These are phyloP conservation scores for Pseudogymnoascus sp. DNA, from an alignment of 2,329 filamentous ascomycete species.

Conservation along the genomic window DNA sequence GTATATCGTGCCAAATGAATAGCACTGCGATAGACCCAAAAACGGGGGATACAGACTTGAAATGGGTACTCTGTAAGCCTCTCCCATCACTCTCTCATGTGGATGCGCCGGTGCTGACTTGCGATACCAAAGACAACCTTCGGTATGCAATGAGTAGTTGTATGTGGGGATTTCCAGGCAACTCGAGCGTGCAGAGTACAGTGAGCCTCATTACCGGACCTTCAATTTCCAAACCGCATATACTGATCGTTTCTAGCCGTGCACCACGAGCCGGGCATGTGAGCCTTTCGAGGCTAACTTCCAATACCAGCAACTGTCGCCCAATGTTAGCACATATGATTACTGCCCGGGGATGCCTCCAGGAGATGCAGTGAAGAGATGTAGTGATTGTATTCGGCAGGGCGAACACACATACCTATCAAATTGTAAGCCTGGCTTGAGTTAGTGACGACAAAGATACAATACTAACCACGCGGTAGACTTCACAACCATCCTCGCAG, in stretches of 20 bases:
- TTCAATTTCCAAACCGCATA: neutral
- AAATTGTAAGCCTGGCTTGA: neutral
- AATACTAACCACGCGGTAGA: neutral
- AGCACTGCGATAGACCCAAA: slow-evolving; percentile 39
- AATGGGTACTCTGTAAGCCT: slow-evolving; percentile 48
- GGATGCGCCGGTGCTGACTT: neutral
- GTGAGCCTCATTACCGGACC: slow-evolving; percentile 30
- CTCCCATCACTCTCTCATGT: neutral
- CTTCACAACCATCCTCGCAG: neutral
- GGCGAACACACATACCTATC: slow-evolving; percentile 25
- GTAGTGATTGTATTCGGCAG: slow-evolving; percentile 34
- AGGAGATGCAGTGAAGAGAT: neutral
- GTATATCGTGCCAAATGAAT: slow-evolving; percentile 44
- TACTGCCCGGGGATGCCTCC: slow-evolving; percentile 45
- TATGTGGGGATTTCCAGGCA: slow-evolving; percentile 43
- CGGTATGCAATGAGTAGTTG: slow-evolving; percentile 50
- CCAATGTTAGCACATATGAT: slow-evolving; percentile 39
- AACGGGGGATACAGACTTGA: slow-evolving; percentile 43
- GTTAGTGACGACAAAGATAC: neutral
- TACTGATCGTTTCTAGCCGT: slow-evolving; percentile 6
- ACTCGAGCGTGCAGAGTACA: slow-evolving; percentile 42
- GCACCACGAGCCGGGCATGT: slow-evolving; percentile 44
- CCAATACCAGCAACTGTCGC: slow-evolving; percentile 42
- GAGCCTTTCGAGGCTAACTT: slow-evolving; percentile 41
- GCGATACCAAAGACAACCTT: slow-evolving; percentile 43